These are phyloP conservation scores for Syzygium aqueum DNA, from an alignment of 345 rosid species.

Conservation along the genomic window DNA sequence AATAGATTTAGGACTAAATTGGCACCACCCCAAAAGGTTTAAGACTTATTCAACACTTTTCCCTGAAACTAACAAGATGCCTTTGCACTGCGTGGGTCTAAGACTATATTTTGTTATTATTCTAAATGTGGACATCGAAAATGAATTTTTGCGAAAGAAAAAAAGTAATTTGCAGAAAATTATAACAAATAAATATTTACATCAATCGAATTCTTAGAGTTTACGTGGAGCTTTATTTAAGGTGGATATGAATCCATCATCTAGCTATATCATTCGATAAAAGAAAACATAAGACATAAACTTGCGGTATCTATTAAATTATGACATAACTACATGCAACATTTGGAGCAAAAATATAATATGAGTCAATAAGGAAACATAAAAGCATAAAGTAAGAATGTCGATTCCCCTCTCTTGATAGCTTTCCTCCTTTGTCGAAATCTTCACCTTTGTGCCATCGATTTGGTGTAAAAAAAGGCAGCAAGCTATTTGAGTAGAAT, in stretches of 20 bases:
- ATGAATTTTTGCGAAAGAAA: not conserved
- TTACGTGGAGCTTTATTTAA: not conserved
- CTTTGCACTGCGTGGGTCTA: not conserved
- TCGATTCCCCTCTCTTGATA: no score
- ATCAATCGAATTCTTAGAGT: not conserved
- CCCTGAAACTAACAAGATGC: not conserved
- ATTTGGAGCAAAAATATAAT: fast-evolving
- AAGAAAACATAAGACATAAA: not conserved
- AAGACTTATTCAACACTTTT: no score
- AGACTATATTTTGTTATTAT: not conserved
- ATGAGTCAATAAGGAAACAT: not conserved
- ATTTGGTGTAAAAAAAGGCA: no score
- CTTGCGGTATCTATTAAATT: not conserved
- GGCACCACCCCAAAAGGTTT: no score
- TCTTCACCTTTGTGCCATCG: no score
- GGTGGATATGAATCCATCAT: not conserved
- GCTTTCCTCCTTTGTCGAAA: no score
- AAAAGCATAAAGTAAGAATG: no score
- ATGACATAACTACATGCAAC: not conserved
- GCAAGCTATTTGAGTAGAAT: no score
- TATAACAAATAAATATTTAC: not conserved
- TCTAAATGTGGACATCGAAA: not conserved
- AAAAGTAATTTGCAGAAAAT: not conserved
- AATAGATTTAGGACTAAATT: no score
- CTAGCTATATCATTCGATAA: not conserved